Evolutionary conservation across 306 rosid species (phyloP).

Genomic region (Fagus sylvatica): DNA sequence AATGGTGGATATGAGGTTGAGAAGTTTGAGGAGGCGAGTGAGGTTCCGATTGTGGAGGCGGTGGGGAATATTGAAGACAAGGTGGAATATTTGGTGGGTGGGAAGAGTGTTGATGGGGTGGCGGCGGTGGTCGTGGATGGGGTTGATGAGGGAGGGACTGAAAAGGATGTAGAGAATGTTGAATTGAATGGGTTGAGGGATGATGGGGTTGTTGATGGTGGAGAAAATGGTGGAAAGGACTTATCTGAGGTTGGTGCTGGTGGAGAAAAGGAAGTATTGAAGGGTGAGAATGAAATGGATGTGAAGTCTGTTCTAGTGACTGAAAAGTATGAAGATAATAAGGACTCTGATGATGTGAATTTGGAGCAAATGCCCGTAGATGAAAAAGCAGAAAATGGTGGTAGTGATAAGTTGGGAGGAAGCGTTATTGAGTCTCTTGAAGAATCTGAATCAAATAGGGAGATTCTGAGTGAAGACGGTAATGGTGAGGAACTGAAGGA

Average conservation of each 20-base stretch:
- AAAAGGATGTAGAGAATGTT: slow-evolving; percentile 22
- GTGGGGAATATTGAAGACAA: slow-evolving; percentile 16
- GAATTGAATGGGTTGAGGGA: slow-evolving; percentile 27
- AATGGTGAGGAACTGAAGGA: slow-evolving; percentile 33
- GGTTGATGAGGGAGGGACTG: slow-evolving; percentile 44
- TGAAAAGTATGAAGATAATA: slow-evolving; percentile 43
- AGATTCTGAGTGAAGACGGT: slow-evolving; percentile 27
- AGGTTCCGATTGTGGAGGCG: slow-evolving; percentile 7
- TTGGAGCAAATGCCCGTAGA: slow-evolving; percentile 29
- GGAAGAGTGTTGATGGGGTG: slow-evolving; percentile 12
- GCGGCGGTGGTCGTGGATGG: slow-evolving; percentile 19
- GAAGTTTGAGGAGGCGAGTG: slow-evolving; percentile 54
- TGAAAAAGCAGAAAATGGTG: slow-evolving; percentile 32
- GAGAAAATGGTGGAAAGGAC: slow-evolving; percentile 41
- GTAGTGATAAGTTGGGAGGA: slow-evolving; percentile 29
- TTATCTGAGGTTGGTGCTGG: slow-evolving; percentile 30
- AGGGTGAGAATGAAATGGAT: slow-evolving; percentile 34
- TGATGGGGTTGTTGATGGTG: slow-evolving; percentile 21
- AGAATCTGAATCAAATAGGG: slow-evolving; percentile 38
- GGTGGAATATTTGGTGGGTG: slow-evolving; percentile 8
- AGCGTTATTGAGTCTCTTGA: slow-evolving; percentile 32
- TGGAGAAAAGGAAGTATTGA: slow-evolving; percentile 24
- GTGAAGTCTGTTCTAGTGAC: slow-evolving; percentile 12
- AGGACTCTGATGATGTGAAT: slow-evolving; percentile 31
- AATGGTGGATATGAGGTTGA: slow-evolving; percentile 36